phyloP scores from a whole-genome alignment of 192 early-diverging fungal species.

The Mortierella alpina region DNA sequence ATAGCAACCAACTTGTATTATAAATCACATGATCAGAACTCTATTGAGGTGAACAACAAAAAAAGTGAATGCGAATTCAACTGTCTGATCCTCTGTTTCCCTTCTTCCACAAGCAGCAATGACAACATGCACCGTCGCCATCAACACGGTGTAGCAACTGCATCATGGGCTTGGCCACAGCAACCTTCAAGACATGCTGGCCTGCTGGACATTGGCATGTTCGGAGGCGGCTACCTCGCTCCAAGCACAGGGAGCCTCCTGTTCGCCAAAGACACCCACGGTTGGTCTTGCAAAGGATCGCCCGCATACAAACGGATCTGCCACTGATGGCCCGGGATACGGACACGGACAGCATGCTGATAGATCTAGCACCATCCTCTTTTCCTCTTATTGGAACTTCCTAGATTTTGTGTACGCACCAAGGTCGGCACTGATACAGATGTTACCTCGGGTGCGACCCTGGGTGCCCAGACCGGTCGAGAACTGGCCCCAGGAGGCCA shows the following conservation, averaged over 20 bases:
- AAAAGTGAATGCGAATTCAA: neutral
- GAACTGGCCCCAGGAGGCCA: conserved; percentile 8
- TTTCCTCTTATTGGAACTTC: neutral
- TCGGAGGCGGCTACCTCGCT: conserved; percentile 22
- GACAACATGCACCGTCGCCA: conserved; percentile 30
- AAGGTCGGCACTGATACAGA: conserved; percentile 20
- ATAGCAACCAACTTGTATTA: conserved; percentile 12
- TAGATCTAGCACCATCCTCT: neutral
- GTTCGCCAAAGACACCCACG: conserved; percentile 19
- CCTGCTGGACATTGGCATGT: conserved; percentile 25
- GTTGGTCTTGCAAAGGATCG: neutral
- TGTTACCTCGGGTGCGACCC: conserved; percentile 21
- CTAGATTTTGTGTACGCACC: conserved; percentile 14
- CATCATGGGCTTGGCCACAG: conserved; percentile 23
- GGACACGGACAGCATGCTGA: neutral
- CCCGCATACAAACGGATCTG: neutral
- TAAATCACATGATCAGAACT: neutral
- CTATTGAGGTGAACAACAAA: neutral
- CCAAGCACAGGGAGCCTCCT: conserved; percentile 7
- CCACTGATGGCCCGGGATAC: neutral
- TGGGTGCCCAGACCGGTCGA: conserved; percentile 14
- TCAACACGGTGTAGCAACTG: conserved; percentile 17
- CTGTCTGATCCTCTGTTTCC: neutral
- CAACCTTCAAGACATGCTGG: conserved; percentile 13
- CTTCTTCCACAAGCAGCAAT: conserved; percentile 10